These are phyloP conservation scores for Annona cherimola DNA, from an alignment of 164 flowering plant species.

Conservation along the genomic window DNA sequence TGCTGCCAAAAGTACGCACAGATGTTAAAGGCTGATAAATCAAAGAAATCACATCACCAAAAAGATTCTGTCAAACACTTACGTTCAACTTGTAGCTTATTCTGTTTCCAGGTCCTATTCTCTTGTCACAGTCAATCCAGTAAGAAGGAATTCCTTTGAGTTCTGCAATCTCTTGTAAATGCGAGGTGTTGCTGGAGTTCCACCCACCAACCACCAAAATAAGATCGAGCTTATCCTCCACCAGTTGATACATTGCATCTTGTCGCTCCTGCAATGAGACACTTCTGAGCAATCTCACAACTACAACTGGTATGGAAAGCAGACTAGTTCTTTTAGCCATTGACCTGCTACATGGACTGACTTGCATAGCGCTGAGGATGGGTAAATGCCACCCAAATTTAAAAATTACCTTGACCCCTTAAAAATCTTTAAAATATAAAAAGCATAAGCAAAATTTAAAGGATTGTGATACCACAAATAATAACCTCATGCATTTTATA, in stretches of 20 bases:
- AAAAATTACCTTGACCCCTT: too few relatives aligned
- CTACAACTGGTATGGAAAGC: too few relatives aligned
- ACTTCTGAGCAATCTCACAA: neutral
- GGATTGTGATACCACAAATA: too few relatives aligned
- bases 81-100: conserved; percentile 73
- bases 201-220: conserved; percentile 92
- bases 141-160: conserved; percentile 86
- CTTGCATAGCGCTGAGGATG: too few relatives aligned
- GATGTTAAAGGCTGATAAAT: neutral
- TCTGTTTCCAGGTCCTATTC: conserved; percentile 95
- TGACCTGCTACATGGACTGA: too few relatives aligned
- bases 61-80: conserved; percentile 16
- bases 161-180: conserved; percentile 96
- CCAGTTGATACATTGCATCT: conserved; percentile 93
- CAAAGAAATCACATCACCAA: neutral
- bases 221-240: conserved; percentile 74
- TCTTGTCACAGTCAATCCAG: conserved; percentile 84
- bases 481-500: too few relatives aligned
- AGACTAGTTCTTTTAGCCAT: too few relatives aligned
- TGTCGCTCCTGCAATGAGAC: conserved; percentile 66
- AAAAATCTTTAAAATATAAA: too few relatives aligned
- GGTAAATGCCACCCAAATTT: too few relatives aligned
- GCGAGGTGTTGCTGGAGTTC: conserved; percentile 98
- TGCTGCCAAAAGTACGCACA: conserved; percentile 37
- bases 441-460: too few relatives aligned